phyloP scores from a whole-genome alignment of 208 protist genomes.

The Leptomonas seymouri region DNA sequence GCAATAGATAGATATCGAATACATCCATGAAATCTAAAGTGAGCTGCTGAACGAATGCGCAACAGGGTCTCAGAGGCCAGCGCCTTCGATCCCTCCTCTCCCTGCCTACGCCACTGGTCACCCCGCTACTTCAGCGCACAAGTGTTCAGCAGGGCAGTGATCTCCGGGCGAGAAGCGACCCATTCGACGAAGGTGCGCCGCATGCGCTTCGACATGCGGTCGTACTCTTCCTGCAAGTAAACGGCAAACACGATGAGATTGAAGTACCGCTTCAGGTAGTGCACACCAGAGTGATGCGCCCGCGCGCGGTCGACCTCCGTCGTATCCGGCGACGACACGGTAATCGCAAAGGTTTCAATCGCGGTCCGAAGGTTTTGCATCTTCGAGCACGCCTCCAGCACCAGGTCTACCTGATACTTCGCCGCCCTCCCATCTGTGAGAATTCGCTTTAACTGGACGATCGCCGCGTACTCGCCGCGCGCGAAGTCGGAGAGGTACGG shows the following conservation, averaged over 20 bases:
- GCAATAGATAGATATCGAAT: no score
- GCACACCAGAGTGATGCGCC: constrained; percentile 83
- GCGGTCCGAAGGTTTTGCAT: constrained; percentile 91
- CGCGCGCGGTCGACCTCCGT: constrained; percentile 74
- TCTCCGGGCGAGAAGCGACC: constrained; percentile 70
- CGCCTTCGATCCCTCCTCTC: no score
- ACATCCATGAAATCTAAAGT: no score
- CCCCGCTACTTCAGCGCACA: constrained; percentile 55
- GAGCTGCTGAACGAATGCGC: no score
- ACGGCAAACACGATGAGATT: constrained; percentile 88
- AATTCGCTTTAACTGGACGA: constrained; percentile 84
- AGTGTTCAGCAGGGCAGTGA: constrained; percentile 59
- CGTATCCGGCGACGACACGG: constrained; percentile 68
- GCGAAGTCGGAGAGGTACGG: constrained; percentile 51
- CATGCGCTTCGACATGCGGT: constrained; percentile 63
- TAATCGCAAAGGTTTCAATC: constrained; percentile 79
- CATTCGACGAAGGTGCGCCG: constrained; percentile 57
- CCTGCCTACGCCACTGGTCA: background rate
- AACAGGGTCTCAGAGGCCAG: no score
- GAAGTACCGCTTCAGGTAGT: constrained; percentile 89
- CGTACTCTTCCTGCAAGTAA: constrained; percentile 86
- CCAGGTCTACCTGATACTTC: constrained; percentile 82
- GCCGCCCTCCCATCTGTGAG: constrained; percentile 64
- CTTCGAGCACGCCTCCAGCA: constrained; percentile 82
- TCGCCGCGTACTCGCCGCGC: constrained; percentile 75